These are phyloP conservation scores for Neofusicoccum kwambonambiense DNA, from an alignment of 2,329 filamentous ascomycete species.

Conservation along the genomic window DNA sequence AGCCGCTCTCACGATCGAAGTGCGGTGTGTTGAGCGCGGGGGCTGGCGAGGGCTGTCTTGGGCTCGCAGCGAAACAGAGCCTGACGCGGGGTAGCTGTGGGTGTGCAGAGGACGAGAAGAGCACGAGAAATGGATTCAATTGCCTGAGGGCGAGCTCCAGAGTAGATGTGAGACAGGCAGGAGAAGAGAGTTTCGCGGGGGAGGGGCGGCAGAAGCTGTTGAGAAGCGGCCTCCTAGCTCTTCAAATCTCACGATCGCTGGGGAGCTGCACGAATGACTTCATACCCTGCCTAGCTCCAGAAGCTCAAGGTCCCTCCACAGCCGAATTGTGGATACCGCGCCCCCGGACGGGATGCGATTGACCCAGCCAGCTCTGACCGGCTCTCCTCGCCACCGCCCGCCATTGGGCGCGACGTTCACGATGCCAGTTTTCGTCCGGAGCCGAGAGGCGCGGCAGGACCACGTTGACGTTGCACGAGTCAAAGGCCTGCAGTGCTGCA, in stretches of 20 bases:
- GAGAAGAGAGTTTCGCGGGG: background rate
- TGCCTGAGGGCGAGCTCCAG: background rate
- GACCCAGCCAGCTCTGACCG: conserved; percentile 5
- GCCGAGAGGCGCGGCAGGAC: conserved; percentile 4
- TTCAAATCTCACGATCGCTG: conserved; percentile 24
- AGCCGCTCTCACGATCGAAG: conserved; percentile 3
- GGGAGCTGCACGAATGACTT: conserved; percentile 34
- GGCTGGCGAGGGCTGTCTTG: background rate
- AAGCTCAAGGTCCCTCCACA: conserved; percentile 1
- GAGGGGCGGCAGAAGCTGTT: conserved; percentile 27
- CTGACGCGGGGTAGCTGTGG: background rate
- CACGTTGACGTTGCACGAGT: conserved; percentile 17
- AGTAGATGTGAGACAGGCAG: background rate
- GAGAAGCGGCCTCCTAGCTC: conserved; percentile 23
- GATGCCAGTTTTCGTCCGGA: background rate
- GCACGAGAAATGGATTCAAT: background rate
- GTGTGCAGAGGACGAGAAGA: background rate
- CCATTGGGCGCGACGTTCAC: background rate
- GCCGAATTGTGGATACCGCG: background rate
- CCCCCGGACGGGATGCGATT: conserved; percentile 10
- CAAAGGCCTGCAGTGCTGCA: background rate
- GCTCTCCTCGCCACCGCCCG: background rate
- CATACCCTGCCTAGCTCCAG: conserved; percentile 23
- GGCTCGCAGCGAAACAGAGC: background rate
- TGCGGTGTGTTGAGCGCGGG: background rate